Evolutionary conservation across 164 flowering plant species (phyloP).

Genomic region (Liriodendron chinense): DNA sequence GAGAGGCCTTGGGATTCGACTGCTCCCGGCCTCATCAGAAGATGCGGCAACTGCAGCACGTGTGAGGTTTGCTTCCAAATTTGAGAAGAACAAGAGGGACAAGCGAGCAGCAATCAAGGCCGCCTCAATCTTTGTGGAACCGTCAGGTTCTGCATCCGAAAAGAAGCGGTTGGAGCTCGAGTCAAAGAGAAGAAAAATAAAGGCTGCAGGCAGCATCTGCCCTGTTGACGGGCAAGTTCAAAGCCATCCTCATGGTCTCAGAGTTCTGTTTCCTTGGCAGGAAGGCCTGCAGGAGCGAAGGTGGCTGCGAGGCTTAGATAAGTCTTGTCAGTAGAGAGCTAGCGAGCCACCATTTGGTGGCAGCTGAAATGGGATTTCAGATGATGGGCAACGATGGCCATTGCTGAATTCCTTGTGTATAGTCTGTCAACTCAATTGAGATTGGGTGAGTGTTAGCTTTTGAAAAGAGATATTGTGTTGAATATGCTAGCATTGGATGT

Average conservation of each 20-base stretch:
- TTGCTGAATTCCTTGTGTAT: too few relatives aligned
- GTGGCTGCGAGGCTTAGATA: neutral
- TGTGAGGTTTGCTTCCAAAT: slow-evolving; percentile 63
- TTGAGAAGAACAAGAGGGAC: slow-evolving; percentile 60
- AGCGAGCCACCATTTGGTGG: too few relatives aligned
- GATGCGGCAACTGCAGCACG: slow-evolving; percentile 56
- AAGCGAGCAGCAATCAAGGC: slow-evolving; percentile 74
- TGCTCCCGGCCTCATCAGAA: slow-evolving; percentile 69
- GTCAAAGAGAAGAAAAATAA: slow-evolving; percentile 74
- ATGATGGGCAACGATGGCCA: too few relatives aligned
- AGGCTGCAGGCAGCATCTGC: slow-evolving; percentile 24
- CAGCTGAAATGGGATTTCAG: too few relatives aligned
- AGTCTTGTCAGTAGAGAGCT: too few relatives aligned
- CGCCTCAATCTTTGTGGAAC: slow-evolving; percentile 60
- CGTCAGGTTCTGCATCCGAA: slow-evolving; percentile 31
- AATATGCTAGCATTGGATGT: too few relatives aligned
- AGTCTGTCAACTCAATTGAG: too few relatives aligned
- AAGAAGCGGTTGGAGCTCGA: slow-evolving; percentile 52
- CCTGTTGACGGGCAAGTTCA: slow-evolving; percentile 24
- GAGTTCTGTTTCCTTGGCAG: neutral
- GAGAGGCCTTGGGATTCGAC: slow-evolving; percentile 65
- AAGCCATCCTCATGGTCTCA: slow-evolving; percentile 28
- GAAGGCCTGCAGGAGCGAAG: neutral
- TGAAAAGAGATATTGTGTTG: too few relatives aligned
- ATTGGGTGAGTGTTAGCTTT: too few relatives aligned